Conservation (phyloP, 2,329 filamentous ascomycete genomes). For the Fusarium sp. region DNA sequence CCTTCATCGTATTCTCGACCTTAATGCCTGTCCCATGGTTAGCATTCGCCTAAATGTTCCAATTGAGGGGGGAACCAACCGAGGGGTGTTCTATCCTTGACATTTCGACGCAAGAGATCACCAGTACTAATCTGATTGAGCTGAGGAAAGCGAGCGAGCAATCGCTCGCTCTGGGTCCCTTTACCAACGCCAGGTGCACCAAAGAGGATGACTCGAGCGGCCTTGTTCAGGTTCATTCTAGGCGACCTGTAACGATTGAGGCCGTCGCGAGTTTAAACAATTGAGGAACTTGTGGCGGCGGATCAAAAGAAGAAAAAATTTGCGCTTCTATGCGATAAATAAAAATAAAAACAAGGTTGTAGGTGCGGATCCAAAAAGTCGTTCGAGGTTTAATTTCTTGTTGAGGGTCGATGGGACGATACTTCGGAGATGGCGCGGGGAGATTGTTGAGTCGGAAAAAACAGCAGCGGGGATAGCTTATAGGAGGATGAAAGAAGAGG, state of each 20-base stretch:
- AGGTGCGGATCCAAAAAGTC: constrained; percentile 8
- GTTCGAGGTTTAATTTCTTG: constrained; percentile 24
- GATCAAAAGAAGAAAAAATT: neutral
- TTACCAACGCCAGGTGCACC: constrained; percentile 98
- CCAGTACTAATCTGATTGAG: constrained; percentile 93
- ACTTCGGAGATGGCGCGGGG: constrained; percentile 26
- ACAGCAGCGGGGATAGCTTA: neutral
- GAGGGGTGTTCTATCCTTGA: constrained; percentile 85
- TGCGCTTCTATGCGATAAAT: neutral
- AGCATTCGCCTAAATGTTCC: neutral
- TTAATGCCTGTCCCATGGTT: constrained; percentile 75
- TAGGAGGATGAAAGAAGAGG: neutral
- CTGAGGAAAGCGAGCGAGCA: constrained; percentile 88
- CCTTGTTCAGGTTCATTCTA: constrained; percentile 76
- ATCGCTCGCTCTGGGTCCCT: constrained; percentile 91
- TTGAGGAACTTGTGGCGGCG: neutral
- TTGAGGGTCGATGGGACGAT: constrained; percentile 36
- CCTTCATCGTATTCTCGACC: constrained; percentile 88
- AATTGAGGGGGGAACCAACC: constrained; percentile 65
- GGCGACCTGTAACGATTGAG: constrained; percentile 37
- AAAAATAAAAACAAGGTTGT: neutral
- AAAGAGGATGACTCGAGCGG: constrained; percentile 92
- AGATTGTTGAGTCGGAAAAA: constrained; percentile 32
- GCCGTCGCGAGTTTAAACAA: constrained; percentile 25
- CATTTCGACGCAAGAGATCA: constrained; percentile 91